Evolutionary conservation across 1,284 basidiomycete species (phyloP).

Genomic region (Naganishia liquefaciens): DNA sequence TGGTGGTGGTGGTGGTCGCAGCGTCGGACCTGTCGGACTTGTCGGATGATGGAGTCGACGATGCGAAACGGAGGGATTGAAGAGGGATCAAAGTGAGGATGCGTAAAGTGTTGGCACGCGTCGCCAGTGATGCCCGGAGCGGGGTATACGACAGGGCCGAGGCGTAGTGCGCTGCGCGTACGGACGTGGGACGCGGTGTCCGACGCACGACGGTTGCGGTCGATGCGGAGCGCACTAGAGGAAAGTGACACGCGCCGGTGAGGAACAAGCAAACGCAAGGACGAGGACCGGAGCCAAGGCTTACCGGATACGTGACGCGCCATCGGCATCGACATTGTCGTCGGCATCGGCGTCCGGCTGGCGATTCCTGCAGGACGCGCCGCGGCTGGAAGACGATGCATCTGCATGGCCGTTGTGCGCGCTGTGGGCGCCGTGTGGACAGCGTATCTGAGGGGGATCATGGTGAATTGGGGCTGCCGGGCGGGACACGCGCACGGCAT

Average conservation of each 20-base stretch:
- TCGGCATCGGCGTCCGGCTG: constrained; percentile 4
- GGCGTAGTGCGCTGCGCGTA: constrained; percentile 6
- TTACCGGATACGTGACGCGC: background rate
- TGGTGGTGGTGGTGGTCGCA: constrained; percentile 5
- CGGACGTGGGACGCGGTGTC: background rate
- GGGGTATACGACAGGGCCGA: constrained; percentile 4
- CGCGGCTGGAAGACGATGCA: background rate
- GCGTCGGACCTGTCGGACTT: background rate
- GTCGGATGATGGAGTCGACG: constrained; percentile 14
- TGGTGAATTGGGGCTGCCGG: background rate
- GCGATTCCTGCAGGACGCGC: background rate
- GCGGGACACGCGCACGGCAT: background rate
- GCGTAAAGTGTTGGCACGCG: background rate
- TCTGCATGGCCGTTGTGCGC: background rate
- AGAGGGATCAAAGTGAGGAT: constrained; percentile 25
- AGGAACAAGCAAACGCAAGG: background rate
- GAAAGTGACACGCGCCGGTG: background rate
- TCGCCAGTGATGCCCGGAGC: background rate
- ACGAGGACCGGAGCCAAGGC: background rate
- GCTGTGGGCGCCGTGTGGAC: background rate
- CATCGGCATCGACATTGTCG: background rate
- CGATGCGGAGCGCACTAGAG: constrained; percentile 3
- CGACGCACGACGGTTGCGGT: constrained; percentile 1
- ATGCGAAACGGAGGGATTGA: constrained; percentile 29
- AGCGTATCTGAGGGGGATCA: constrained; percentile 18